Percentiles rank a stretch among this genome's conserved stretches.
phyloP scores from a whole-genome alignment of 495 filamentous ascomycete species.

The Pyrenula massariospora region DNA sequence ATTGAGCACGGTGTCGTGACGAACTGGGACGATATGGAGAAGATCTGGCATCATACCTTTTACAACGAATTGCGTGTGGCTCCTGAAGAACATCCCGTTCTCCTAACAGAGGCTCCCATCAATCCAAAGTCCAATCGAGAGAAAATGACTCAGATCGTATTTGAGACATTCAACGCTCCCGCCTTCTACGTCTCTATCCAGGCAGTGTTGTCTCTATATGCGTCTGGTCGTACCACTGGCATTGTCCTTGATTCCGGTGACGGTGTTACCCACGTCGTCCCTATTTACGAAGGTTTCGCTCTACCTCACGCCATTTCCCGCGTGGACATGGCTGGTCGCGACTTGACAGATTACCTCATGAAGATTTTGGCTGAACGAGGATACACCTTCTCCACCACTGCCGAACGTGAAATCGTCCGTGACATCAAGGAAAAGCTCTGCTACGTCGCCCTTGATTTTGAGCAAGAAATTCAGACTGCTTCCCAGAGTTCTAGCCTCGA shows the following conservation, averaged over 20 bases:
- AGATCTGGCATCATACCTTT: constrained; percentile 99
- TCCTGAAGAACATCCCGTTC: constrained; percentile 98
- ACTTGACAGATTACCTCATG: constrained; percentile 99
- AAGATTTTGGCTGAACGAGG: constrained; percentile 98
- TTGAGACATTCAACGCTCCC: constrained; percentile 99
- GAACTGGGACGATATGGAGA: constrained; percentile 99
- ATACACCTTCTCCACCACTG: constrained; percentile 98
- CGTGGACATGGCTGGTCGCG: constrained; percentile 99
- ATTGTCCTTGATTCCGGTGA: constrained; percentile 99
- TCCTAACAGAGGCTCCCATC: constrained; percentile 98
- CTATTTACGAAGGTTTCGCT: constrained; percentile 99
- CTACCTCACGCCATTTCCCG: constrained; percentile 98
- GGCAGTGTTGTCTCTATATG: constrained; percentile 97
- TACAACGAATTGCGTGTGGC: constrained; percentile 99
- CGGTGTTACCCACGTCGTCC: constrained; percentile 99
- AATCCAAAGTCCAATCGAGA: constrained; percentile 99
- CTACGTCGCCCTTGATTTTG: constrained; percentile 98
- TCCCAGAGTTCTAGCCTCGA: constrained; percentile 95
- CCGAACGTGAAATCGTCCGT: constrained; percentile 99
- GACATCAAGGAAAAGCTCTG: constrained; percentile 99
- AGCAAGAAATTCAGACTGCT: constrained; percentile 99
- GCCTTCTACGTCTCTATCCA: constrained; percentile 99
- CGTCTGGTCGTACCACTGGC: constrained; percentile 99
- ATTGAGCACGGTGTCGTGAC: constrained; percentile 99
- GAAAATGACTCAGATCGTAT: constrained; percentile 99